Conservation (phyloP, 305 asterid species). For the Rubia occidens region DNA sequence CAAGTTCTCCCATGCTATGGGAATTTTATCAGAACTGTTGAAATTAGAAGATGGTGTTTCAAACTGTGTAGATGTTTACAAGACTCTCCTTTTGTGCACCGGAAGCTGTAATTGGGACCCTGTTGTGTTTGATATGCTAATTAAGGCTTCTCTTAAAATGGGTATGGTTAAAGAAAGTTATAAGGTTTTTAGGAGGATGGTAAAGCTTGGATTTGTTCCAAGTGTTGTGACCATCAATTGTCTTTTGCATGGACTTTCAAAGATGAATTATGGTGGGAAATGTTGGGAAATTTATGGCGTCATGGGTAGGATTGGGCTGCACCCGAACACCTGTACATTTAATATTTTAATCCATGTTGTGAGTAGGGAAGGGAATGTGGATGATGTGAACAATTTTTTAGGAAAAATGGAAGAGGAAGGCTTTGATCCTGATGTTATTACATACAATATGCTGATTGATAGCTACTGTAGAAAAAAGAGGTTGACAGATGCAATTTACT, state of each 20-base stretch:
- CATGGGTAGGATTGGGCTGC: conserved; percentile 47
- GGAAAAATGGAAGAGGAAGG: conserved; percentile 86
- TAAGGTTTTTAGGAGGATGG: conserved; percentile 38
- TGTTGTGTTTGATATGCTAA: conserved; percentile 74
- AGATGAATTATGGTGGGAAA: conserved; percentile 32
- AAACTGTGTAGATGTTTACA: conserved; percentile 27
- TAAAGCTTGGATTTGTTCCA: conserved; percentile 52
- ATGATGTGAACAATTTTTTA: conserved; percentile 52
- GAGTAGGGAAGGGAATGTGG: conserved; percentile 59
- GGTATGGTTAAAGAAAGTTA: conserved; percentile 50
- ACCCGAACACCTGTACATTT: conserved; percentile 61
- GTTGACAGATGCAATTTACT: conserved; percentile 60
- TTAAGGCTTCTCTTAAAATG: conserved; percentile 61
- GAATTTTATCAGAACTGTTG: conserved; percentile 44
- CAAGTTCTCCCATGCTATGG: conserved; percentile 56
- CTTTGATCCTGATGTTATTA: conserved; percentile 57
- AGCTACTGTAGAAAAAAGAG: conserved; percentile 63
- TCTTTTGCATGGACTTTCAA: conserved; percentile 54
- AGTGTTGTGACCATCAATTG: conserved; percentile 46
- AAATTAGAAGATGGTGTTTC: conserved; percentile 22
- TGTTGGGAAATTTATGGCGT: conserved; percentile 70
- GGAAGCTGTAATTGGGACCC: conserved; percentile 72
- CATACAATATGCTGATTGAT: conserved; percentile 65
- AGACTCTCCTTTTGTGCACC: conserved; percentile 36
- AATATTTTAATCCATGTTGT: conserved; percentile 55